Base-by-base conservation (phyloP, 2,329 filamentous ascomycete species). In the Tolypocladium capitatum region DNA sequence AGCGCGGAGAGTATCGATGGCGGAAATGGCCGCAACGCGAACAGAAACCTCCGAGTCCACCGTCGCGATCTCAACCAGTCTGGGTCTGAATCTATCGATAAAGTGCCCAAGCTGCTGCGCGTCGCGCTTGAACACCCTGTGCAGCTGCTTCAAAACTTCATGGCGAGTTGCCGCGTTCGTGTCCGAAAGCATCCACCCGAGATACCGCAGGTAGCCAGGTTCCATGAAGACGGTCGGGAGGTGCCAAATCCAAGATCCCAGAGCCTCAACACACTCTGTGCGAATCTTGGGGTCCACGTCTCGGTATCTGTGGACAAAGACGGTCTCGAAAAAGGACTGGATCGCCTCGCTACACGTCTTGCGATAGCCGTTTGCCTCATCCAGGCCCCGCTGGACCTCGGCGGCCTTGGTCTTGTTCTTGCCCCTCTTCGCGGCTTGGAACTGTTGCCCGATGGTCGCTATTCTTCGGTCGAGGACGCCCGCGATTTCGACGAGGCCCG, bases 141-240 rank as follows among this genome's bases (percentile, higher is more conserved):
- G 74, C 14, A 98, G 73, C 63, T 97, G 89, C 58, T 82, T 86
- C 38, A 98, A 68, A 2, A 94, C 88, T 63, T 95, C 89, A n/a
- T 83, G 76, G 47, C 92, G 80, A 21, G 87, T 90, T 9, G 80
- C 69, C 1, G 82, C 73, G 51, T 82, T 75, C 4, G 81, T 76
- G 61, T 98, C 92, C 5, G 90, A 95, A 30, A 98, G 74, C 60
- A 95, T 83, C 92, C 92, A 98, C 46, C 92, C 92, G 6, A 98
- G 73, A 59, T 98, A 98, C 51, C 92, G 83, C 45, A 98, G 71
- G 66, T 95, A 95, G 56, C 84, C 77, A 2, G 88, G 88, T 54
- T 96, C 86, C 63, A 96, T 87, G 67, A 95, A 98, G 42, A 86
- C 77, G 43, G 88, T 87, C 2, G 90, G 87, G 46, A 95, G 80